phyloP scores from a whole-genome alignment of 306 rosid genomes.

The Echinosophora koreensis region DNA sequence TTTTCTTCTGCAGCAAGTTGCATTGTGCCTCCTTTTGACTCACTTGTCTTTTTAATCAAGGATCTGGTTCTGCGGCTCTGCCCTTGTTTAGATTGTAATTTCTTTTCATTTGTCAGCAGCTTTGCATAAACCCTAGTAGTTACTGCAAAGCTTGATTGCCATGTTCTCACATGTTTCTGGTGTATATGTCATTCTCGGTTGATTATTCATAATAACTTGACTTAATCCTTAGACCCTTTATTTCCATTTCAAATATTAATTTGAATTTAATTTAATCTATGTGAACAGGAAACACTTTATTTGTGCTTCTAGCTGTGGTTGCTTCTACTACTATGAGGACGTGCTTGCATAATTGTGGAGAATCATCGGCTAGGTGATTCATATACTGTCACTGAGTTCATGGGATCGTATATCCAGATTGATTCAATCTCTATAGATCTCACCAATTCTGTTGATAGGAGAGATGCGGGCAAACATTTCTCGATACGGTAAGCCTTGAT shows the following conservation, averaged over 20 bases:
- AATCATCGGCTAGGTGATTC: conserved; percentile 49
- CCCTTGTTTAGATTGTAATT: conserved; percentile 29
- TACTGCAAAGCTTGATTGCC: conserved; percentile 16
- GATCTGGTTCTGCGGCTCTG: neutral
- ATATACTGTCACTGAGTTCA: conserved; percentile 54
- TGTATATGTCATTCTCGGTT: conserved; percentile 6
- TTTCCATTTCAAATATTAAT: conserved; percentile 39
- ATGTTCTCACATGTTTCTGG: neutral
- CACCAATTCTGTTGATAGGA: conserved; percentile 56
- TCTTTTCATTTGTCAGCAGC: conserved; percentile 40
- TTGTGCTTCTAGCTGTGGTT: conserved; percentile 41
- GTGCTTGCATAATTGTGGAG: conserved; percentile 49
- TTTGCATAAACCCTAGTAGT: conserved; percentile 59
- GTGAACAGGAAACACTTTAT: conserved; percentile 46
- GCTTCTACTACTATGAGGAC: conserved; percentile 55
- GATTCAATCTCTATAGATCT: conserved; percentile 91
- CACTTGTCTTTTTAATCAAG: neutral
- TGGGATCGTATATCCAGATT: conserved; percentile 74
- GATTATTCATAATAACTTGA: conserved; percentile 46
- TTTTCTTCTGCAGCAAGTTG: neutral
- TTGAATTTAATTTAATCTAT: conserved; percentile 26
- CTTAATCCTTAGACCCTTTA: conserved; percentile 10
- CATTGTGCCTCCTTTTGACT: neutral
- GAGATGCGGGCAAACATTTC: conserved; percentile 71
- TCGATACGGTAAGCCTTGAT: conserved; percentile 81